Evolutionary conservation across 108 stramenopile genomes (phyloP), one percentile per base, ranked within the genome.

Genomic region (Nitzschia inconspicua): DNA sequence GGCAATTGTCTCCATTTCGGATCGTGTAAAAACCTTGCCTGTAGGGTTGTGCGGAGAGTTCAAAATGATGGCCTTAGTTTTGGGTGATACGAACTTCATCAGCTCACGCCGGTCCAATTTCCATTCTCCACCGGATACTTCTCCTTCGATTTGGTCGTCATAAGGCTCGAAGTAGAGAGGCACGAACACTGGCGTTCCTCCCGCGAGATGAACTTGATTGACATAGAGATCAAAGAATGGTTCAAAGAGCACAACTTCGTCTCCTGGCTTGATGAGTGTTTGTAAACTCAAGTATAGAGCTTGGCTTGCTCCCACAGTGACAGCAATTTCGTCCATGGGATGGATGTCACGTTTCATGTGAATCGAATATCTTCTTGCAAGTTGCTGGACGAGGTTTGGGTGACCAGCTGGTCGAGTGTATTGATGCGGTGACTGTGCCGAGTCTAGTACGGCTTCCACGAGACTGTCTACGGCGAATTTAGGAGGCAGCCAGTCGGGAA

Each of bases 31-130:
- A 14, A 98, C 89, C 70, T 98, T 96, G 22, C 95, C 98, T 16
- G 98, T 98, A 1, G 98, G 98, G 69, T 99, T 99, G 85, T 99
- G 98, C 6, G 98, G 98, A 6, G 93, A 91, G 76, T 99, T 99
- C 26, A 77, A 52, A n/a, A 99, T 72, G 49, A 99, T 82, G n/a
- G 91, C 86, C 31, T 89, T 75, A 16, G 97, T 97, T 54, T 79
- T 75, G 0, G 87, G 59, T 4, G 94, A 85, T n/a, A 97, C 81
- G 4, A 73, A 76, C 18, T 70, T 66, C 47, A 84, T 66, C 18
- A 98, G 75, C 54, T 65, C 68, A 13, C 80, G 65, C 25, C 62
- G 65, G 50, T 97, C 88, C 19, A 97, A 62, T 29, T 77, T 59
- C 96, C 96, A 99, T 34, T 89, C 89, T 55, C 84, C 89, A 19